Percentiles rank a stretch among this genome's conserved stretches.
These are phyloP conservation scores for Penicillium samsonianum DNA, from an alignment of 495 filamentous ascomycete species.

Conservation along the genomic window DNA sequence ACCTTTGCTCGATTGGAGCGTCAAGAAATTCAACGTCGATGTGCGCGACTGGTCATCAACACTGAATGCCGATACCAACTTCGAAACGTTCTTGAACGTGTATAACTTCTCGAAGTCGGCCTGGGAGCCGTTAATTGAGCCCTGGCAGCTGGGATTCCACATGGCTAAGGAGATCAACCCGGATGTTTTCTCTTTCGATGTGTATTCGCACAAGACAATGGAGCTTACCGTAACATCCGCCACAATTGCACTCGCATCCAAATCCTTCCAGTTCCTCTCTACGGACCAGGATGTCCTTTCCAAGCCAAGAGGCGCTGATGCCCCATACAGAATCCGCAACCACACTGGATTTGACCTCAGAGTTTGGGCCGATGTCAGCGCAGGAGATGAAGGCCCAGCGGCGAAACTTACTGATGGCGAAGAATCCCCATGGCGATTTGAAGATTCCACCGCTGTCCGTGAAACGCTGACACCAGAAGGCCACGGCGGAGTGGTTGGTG, in stretches of 20 bases:
- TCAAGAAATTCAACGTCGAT: conserved; percentile 82
- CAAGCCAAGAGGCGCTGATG: conserved; percentile 88
- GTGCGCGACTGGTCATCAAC: conserved; percentile 89
- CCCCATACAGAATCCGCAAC: conserved; percentile 90
- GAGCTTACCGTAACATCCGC: conserved; percentile 92
- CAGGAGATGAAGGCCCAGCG: conserved; percentile 61
- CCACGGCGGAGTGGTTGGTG: conserved; percentile 70
- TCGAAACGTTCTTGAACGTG: conserved; percentile 92
- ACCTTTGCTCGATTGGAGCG: conserved; percentile 88
- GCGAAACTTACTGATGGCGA: conserved; percentile 87
- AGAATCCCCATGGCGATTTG: conserved; percentile 93
- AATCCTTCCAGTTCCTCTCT: conserved; percentile 86
- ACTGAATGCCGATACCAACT: conserved; percentile 80
- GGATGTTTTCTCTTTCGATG: conserved; percentile 76
- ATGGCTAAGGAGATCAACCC: conserved; percentile 76
- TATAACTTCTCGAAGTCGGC: conserved; percentile 99
- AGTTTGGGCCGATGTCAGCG: conserved; percentile 73
- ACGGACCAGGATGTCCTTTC: conserved; percentile 90
- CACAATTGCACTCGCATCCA: conserved; percentile 88
- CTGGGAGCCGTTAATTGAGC: conserved; percentile 96
- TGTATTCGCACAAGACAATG: conserved; percentile 83
- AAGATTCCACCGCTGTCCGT: conserved; percentile 90
- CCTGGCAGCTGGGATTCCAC: conserved; percentile 91
- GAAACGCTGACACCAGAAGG: conserved; percentile 86
- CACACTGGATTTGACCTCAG: conserved; percentile 90